Base-by-base conservation (phyloP, 2,329 filamentous ascomycete genomes). In the Aspergillus sp. region DNA sequence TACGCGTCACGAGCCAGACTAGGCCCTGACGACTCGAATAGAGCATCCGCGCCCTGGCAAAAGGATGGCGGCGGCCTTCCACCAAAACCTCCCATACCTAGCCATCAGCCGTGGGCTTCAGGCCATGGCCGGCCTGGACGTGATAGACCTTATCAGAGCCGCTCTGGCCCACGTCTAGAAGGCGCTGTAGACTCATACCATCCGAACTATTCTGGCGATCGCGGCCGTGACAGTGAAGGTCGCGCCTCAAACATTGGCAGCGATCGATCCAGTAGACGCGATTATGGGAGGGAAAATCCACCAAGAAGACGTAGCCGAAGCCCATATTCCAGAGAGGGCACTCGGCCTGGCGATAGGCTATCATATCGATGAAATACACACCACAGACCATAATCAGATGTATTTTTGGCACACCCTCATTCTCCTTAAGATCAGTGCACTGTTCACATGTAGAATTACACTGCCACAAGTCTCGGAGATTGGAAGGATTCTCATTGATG, bases 181-280 rank as follows among this genome's bases (percentile, higher is more conserved):
- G 60, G 58, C 26, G 63, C 60, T 45, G 13, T 65, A 26, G 71
- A 74, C 50, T 71, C 70, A 8, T 74, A 74, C 51, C 60, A 70
- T 30, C 70, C 72, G 2, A 68, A 58, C 30, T 72, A 74, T 50
- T 60, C 61, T 36, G 59, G 55, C 32, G 65, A 68, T 36, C 65
- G 64, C 16, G 16, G 51, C 30, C 61, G 64, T 48, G 62, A 65
- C 10, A 53, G 62, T 6, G 58, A 62, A 16, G 22, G 46, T 5
- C 51, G 62, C 49, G 53, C 30, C 30, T 35, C 57, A 22, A 56
- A 50, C 20, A 50, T 53, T 9, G 63, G 57, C 50, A 32, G 53
- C 7, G 65, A 69, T 47, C 57, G 62, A 57, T 63, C 63, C 3
- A 56, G 51, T 51, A 58, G 66, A 41, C 63, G 61, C 48, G 68